Base-by-base conservation (phyloP, 2,329 filamentous ascomycete species). In the Fonsecaea erecta region DNA sequence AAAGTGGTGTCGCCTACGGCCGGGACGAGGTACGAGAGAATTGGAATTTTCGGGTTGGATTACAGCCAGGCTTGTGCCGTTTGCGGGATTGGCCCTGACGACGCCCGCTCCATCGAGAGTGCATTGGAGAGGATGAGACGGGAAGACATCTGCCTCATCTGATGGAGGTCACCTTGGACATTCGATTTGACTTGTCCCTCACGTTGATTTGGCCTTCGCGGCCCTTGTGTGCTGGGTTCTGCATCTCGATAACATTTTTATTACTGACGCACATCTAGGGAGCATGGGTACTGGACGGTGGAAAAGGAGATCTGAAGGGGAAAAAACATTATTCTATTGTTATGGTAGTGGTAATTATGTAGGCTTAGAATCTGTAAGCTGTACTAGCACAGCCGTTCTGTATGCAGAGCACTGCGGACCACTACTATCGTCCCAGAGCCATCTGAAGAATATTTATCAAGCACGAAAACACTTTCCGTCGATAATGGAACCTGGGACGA, bases 11-110 rank as follows among this genome's bases (percentile, higher is more conserved):
- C 26, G 30, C 26, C 14, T 9, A 21, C 26, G 14, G 26, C 26
- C 30, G 52, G 16, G 30, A 53, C 26, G 6, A 30, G 14, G 52
- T 53, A 53, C 30, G 52, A 53, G 26, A 53, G 52, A 53, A 32
- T 53, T n/a, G 52, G 52, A 16, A 34, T 53, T 8, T 53, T 53
- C 26, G 52, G 26, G 52, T 21, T 57, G 54, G 54, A 57, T 30
- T 21, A 57, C 32, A 26, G n/a, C 8, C 54, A 57, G 35, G n/a
- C 54, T 5, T 18, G 18, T 24, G 26, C 8, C 1, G 6, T 57
- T 7, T 57, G 40, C 18, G 54, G 54, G 14, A n/a, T 14, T 28
- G 12, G 18, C 16, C 40, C 35, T 12, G 24, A 35, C 16, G 54
- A 57, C 5, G 5, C 35, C 16, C 5, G 35, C 3, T 30, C 40